phyloP scores from a whole-genome alignment of 495 filamentous ascomycete genomes.

The Lentithecium fluviatile region DNA sequence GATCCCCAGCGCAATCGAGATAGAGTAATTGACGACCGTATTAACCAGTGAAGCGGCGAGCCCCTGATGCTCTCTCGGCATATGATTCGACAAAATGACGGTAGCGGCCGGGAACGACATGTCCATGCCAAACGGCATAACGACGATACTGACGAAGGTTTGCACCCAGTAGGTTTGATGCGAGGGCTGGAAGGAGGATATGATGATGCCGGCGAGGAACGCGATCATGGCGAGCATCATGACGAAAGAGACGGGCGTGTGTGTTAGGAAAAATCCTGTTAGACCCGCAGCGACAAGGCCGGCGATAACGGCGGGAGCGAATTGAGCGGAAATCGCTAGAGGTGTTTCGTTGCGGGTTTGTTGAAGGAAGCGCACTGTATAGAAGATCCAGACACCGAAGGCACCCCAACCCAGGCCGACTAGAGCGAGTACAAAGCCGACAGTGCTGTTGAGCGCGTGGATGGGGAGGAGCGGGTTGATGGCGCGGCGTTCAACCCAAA shows the following conservation, averaged over 20 bases:
- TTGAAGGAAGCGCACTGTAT: conserved; percentile 33
- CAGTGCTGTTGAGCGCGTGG: conserved; percentile 33
- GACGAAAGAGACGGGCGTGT: conserved; percentile 36
- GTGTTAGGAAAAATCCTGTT: conserved; percentile 38
- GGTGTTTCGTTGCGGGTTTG: conserved; percentile 27
- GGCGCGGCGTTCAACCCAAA: conserved; percentile 35
- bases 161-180: conserved; percentile 40
- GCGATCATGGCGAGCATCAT: conserved; percentile 40
- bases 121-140: conserved; percentile 44
- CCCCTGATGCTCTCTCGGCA: conserved; percentile 39
- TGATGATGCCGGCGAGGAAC: conserved; percentile 34
- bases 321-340: conserved; percentile 32
- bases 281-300: conserved; percentile 35
- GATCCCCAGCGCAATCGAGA: conserved; percentile 39
- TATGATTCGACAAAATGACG: conserved; percentile 38
- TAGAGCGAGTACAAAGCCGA: conserved; percentile 35
- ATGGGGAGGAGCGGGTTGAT: conserved; percentile 36
- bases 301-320: conserved; percentile 31
- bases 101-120: conserved; percentile 40
- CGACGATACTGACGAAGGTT: conserved; percentile 36
- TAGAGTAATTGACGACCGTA: conserved; percentile 40
- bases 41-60: conserved; percentile 36
- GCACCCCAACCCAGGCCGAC: conserved; percentile 37
- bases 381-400: conserved; percentile 42
- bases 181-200: conserved; percentile 29